phyloP scores from a whole-genome alignment of 306 rosid genomes.

The Prunus salicina region DNA sequence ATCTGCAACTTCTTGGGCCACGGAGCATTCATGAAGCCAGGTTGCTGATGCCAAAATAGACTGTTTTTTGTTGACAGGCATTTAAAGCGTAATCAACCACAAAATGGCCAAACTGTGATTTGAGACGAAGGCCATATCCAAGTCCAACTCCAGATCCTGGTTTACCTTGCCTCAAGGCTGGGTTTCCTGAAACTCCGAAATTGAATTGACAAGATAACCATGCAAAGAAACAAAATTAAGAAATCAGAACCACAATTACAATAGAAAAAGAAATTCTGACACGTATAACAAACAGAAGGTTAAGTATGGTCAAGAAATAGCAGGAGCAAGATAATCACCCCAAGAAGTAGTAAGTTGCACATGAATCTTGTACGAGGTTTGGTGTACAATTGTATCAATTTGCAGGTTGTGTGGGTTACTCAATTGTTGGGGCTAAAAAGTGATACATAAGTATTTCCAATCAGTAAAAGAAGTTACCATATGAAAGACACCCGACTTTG shows the following conservation, averaged over 20 bases:
- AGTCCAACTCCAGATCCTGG: conserved; percentile 84
- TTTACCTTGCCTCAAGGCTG: conserved; percentile 77
- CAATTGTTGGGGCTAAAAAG: not conserved
- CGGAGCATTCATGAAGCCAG: conserved; percentile 50
- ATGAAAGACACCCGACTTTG: not conserved
- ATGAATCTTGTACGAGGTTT: not conserved
- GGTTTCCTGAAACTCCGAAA: conserved; percentile 65
- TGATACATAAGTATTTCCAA: not conserved
- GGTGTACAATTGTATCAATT: not conserved
- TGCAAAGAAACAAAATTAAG: not conserved
- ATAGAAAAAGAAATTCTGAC: not conserved
- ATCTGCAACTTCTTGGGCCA: not conserved
- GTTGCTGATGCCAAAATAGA: conserved; percentile 78
- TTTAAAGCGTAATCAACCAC: conserved; percentile 78
- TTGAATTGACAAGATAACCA: conserved; percentile 13
- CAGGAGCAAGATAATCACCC: not conserved
- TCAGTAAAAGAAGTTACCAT: not conserved
- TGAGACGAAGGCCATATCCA: conserved; percentile 79
- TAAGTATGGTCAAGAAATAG: not conserved
- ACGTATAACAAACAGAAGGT: not conserved
- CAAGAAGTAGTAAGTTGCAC: not conserved
- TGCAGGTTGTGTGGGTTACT: not conserved
- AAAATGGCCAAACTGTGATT: conserved; percentile 78
- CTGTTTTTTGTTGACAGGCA: conserved; percentile 66
- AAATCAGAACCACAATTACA: not conserved